Evolutionary conservation across 2,329 filamentous ascomycete species (phyloP).

Genomic region (Trichoderma endophyticum): DNA sequence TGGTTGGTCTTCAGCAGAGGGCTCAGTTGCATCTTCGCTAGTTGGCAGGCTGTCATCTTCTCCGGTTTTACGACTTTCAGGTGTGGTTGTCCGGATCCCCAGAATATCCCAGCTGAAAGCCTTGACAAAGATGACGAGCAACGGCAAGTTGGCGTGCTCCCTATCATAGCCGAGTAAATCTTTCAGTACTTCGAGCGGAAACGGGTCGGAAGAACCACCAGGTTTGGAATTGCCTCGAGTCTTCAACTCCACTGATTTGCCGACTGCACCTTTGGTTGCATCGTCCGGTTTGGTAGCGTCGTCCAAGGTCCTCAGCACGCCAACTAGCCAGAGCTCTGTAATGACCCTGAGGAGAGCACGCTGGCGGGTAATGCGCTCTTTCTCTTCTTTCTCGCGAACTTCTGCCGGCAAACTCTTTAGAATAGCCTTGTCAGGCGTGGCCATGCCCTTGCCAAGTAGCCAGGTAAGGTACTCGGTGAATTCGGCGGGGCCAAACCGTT

Average conservation of each 20-base stretch:
- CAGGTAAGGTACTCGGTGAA: constrained; percentile 91
- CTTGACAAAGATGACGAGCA: constrained; percentile 94
- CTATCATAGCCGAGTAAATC: constrained; percentile 91
- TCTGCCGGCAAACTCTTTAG: constrained; percentile 78
- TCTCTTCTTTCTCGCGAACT: constrained; percentile 89
- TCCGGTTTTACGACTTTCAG: constrained; percentile 78
- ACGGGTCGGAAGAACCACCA: constrained; percentile 70
- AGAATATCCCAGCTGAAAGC: constrained; percentile 94
- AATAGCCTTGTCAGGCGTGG: constrained; percentile 79
- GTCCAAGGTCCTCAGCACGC: constrained; percentile 76
- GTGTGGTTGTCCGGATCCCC: constrained; percentile 67
- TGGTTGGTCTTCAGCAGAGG: constrained; percentile 61
- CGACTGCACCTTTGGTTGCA: constrained; percentile 56
- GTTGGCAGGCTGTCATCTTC: constrained; percentile 73
- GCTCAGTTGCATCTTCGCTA: constrained; percentile 46
- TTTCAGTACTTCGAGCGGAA: constrained; percentile 95
- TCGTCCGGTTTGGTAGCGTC: constrained; percentile 62
- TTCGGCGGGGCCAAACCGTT: constrained; percentile 84
- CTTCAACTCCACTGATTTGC: constrained; percentile 62
- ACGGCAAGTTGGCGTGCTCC: constrained; percentile 84
- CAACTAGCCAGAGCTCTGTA: constrained; percentile 93
- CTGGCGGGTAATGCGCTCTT: constrained; percentile 84
- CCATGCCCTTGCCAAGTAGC: constrained; percentile 86
- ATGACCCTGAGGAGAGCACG: constrained; percentile 83
- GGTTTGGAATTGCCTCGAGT: constrained; percentile 55